Conservation (phyloP, 805 yeast species). For the Jamesozyma gamospora region DNA sequence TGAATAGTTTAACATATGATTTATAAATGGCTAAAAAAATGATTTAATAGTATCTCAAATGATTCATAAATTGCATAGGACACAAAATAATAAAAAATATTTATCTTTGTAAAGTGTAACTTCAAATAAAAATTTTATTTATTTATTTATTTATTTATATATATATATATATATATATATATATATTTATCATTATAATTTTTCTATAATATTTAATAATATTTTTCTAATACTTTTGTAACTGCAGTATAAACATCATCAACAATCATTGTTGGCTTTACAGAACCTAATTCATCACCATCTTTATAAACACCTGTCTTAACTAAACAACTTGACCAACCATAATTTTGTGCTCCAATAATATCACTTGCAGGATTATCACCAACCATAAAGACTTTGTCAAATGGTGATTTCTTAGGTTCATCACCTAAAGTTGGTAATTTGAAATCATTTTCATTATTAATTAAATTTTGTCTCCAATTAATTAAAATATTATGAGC, state of each 20-base stretch:
- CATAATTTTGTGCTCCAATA: conserved; percentile 74
- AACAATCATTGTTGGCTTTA: conserved; percentile 41
- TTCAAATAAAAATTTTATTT: no score
- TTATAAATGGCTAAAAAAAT: conserved; percentile 75
- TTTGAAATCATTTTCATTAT: conserved; percentile 6
- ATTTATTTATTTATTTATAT: no score
- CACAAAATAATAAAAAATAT: no score
- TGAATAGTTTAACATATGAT: conserved; percentile 71
- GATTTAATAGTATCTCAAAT: conserved; percentile 68
- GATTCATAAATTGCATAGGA: conserved; percentile 40
- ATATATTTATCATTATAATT: not conserved
- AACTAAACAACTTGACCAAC: conserved; percentile 83
- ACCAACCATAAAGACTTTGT: conserved; percentile 85
- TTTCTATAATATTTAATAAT: not conserved
- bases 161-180: not conserved
- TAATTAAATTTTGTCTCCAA: conserved; percentile 36
- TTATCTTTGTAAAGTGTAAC: no score
- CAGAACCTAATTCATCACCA: conserved; percentile 32
- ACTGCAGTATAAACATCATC: conserved; percentile 48
- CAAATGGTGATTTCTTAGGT: conserved; percentile 37
- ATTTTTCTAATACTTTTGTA: conserved; percentile 14
- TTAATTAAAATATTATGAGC: conserved; percentile 61
- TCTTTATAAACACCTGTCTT: conserved; percentile 80
- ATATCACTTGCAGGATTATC: conserved; percentile 94
- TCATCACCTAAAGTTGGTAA: conserved; percentile 39